A percentile compares a stretch with the other conserved stretches of the same genome.
These are phyloP conservation scores for Penicillium aurantiogriseum DNA, from an alignment of 2,329 filamentous ascomycete genomes.

Conservation along the genomic window DNA sequence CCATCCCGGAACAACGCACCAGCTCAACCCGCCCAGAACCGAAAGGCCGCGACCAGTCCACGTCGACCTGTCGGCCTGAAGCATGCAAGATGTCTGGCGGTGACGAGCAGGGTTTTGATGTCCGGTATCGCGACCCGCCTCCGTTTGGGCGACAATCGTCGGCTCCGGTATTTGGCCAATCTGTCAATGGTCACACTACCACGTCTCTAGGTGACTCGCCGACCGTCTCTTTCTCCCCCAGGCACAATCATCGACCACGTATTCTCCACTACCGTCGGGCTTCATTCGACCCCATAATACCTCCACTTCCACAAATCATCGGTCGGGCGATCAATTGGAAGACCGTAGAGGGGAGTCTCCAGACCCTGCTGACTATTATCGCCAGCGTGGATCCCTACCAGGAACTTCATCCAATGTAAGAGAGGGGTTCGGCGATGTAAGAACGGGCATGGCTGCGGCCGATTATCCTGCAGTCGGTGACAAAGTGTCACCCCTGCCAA, in stretches of 20 bases:
- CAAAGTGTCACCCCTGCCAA: slow-evolving; percentile 28
- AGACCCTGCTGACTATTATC: slow-evolving; percentile 54
- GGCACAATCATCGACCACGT: slow-evolving; percentile 27
- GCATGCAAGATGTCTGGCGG: slow-evolving; percentile 46
- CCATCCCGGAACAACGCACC: slow-evolving; percentile 42
- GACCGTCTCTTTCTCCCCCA: slow-evolving; percentile 25
- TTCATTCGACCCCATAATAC: slow-evolving; percentile 16
- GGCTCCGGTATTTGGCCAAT: slow-evolving; percentile 21
- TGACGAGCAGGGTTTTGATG: slow-evolving; percentile 42
- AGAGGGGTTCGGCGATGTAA: slow-evolving; percentile 16
- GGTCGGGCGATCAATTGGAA: slow-evolving; percentile 16
- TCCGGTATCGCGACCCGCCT: slow-evolving; percentile 31
- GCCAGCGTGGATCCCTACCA: slow-evolving; percentile 41
- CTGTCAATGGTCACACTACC: slow-evolving; percentile 7
- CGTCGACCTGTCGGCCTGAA: slow-evolving; percentile 29
- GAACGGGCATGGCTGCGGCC: slow-evolving; percentile 21
- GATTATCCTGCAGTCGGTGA: slow-evolving; percentile 17
- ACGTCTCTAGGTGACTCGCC: slow-evolving; percentile 30
- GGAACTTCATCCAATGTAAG: slow-evolving; percentile 28
- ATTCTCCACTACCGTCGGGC: slow-evolving; percentile 24
- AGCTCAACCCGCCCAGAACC: slow-evolving; percentile 29
- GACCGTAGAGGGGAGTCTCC: slow-evolving; percentile 29
- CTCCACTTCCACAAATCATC: slow-evolving; percentile 22
- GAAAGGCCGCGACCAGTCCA: slow-evolving; percentile 33
- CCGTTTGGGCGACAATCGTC: slow-evolving; percentile 35